These are phyloP conservation scores for Candida manassasensis DNA, from an alignment of 805 yeast species.

Conservation along the genomic window DNA sequence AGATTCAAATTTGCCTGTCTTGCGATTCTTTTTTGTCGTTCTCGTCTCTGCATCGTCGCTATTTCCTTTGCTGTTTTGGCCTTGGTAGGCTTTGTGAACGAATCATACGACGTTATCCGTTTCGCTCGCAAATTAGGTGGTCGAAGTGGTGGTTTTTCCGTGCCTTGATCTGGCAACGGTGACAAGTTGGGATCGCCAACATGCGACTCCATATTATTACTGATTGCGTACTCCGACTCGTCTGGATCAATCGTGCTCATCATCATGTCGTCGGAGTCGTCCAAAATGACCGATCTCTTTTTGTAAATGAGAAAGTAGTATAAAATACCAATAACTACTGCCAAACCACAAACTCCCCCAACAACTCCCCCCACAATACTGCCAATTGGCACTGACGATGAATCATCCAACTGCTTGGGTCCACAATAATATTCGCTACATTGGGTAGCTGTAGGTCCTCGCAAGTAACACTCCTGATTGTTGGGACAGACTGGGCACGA, in stretches of 20 bases:
- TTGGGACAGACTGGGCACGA: constrained; percentile 25
- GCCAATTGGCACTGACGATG: constrained; percentile 22
- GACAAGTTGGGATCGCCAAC: constrained; percentile 9
- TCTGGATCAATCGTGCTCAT: constrained; percentile 1
- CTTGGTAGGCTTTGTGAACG: constrained; percentile 34
- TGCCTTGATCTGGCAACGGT: constrained; percentile 4
- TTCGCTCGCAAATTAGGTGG: constrained; percentile 7
- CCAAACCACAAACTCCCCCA: constrained; percentile 31
- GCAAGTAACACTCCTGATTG: constrained; percentile 19
- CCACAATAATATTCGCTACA: constrained; percentile 25
- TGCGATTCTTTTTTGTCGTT: constrained; percentile 12
- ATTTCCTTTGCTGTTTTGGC: constrained; percentile 8
- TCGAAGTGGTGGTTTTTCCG: constrained; percentile 1
- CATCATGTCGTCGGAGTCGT: constrained; percentile 22
- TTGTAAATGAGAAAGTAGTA: constrained; percentile 27
- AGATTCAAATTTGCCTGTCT: constrained; percentile 9
- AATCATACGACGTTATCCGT: constrained; percentile 38
- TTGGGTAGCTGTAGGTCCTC: constrained; percentile 18
- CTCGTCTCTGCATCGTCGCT: constrained; percentile 13
- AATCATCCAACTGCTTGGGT: constrained; percentile 7
- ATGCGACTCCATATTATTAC: constrained; percentile 13
- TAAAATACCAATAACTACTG: constrained; percentile 19
- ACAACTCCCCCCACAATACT: constrained; percentile 41
- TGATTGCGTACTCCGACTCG: constrained; percentile 10
- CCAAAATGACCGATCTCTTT: constrained; percentile 24